Percentiles rank a stretch among this genome's conserved stretches.
phyloP scores from a whole-genome alignment of 441 rosid species.

The Populus hybrid region DNA sequence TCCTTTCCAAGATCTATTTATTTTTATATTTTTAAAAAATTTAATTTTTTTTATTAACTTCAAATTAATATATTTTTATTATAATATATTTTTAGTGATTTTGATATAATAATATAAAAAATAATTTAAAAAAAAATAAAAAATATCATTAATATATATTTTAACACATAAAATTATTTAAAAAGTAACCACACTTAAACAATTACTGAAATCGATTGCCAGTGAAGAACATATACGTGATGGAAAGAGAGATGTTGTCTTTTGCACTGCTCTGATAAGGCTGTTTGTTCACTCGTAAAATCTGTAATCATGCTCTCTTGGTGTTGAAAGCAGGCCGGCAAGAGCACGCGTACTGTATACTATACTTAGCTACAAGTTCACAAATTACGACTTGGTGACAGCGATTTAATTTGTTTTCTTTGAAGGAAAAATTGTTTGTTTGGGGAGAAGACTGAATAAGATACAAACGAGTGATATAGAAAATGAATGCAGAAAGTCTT shows the following conservation, averaged over 20 bases:
- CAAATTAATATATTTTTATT: too few species aligned
- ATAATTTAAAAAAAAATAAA: too few species aligned
- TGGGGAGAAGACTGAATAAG: too few species aligned
- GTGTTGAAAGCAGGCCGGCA: not conserved
- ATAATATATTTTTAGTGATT: too few species aligned
- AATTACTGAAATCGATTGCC: not conserved
- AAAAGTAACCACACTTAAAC: too few species aligned
- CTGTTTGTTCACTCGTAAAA: not conserved
- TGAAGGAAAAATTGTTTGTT: not conserved
- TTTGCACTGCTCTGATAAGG: not conserved
- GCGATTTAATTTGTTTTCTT: not conserved
- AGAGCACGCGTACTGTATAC: not conserved
- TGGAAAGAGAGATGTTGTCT: not conserved
- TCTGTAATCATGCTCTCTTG: not conserved
- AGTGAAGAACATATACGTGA: not conserved
- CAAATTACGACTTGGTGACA: not conserved
- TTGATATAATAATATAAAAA: too few species aligned
- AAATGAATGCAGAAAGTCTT: too few species aligned
- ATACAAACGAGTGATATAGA: not conserved
- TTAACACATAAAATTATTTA: too few species aligned
- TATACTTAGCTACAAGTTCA: not conserved
- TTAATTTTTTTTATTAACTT: too few species aligned
- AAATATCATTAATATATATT: too few species aligned
- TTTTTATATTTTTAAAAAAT: too few species aligned
- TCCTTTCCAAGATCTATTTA: too few species aligned